phyloP scores from a whole-genome alignment of 2,329 filamentous ascomycete species.

The Ophiostoma fasciatum region DNA sequence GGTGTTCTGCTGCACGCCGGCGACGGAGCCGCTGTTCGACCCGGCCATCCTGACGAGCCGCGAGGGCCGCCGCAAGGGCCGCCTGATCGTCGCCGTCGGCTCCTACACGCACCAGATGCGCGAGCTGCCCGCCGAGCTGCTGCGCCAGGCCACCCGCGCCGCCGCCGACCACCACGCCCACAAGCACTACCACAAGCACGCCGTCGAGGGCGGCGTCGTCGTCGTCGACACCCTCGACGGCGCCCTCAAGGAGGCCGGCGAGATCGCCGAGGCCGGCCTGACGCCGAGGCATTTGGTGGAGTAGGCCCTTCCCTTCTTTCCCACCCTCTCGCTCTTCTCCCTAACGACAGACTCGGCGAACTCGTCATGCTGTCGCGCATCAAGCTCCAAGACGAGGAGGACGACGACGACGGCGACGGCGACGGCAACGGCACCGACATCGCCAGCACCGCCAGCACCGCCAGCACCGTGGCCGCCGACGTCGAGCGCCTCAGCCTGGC shows the following conservation, averaged over 20 bases:
- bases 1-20: slow-evolving; percentile 82
- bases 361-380: slow-evolving; percentile 46
- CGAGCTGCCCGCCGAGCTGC: slow-evolving; percentile 65
- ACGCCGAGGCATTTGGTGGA: slow-evolving; percentile 67
- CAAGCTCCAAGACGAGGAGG: slow-evolving; percentile 23
- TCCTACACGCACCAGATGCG: slow-evolving; percentile 59
- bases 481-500: slow-evolving; percentile 8
- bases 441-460: slow-evolving; percentile 2
- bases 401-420: slow-evolving; percentile 14
- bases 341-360: slow-evolving; percentile 50
- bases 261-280: slow-evolving; percentile 67
- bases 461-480: not conserved
- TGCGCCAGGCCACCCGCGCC: slow-evolving; percentile 44
- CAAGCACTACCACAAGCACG: slow-evolving; percentile 53
- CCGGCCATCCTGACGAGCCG: slow-evolving; percentile 53
- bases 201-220: slow-evolving; percentile 47
- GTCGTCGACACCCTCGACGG: slow-evolving; percentile 67
- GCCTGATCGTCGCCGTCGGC: slow-evolving; percentile 59
- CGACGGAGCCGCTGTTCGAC: slow-evolving; percentile 60
- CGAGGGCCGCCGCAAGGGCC: slow-evolving; percentile 53
- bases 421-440: slow-evolving; percentile 14
- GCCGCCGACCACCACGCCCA: slow-evolving; percentile 28
- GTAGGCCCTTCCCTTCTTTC: slow-evolving; percentile 22
- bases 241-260: slow-evolving; percentile 69
- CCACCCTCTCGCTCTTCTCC: not conserved